Percentiles rank a stretch among this genome's conserved stretches.
phyloP scores from a whole-genome alignment of 2,329 filamentous ascomycete species.

The Chaetomiaceae sp. region DNA sequence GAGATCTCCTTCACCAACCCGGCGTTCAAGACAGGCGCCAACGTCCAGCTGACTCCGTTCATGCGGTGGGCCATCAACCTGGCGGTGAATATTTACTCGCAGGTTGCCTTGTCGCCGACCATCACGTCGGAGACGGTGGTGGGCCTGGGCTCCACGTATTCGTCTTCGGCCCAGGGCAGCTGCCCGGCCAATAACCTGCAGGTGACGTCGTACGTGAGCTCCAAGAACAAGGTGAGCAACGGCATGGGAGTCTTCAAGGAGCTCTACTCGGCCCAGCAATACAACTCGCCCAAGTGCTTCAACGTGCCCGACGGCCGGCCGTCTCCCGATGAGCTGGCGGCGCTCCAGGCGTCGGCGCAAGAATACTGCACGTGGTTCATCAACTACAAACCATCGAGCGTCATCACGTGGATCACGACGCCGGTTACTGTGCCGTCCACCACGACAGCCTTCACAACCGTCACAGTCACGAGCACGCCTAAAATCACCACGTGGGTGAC shows the following conservation, averaged over 20 bases:
- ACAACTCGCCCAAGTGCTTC: neutral
- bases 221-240: neutral
- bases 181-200: slow-evolving; percentile 1
- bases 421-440: neutral
- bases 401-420: neutral
- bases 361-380: neutral
- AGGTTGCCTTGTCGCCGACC: neutral
- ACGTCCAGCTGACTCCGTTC: neutral
- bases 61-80: neutral
- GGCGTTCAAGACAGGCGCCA: neutral
- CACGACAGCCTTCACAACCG: neutral
- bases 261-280: neutral
- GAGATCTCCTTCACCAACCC: neutral
- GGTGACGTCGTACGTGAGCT: neutral
- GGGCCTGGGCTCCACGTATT: neutral
- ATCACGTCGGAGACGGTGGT: neutral
- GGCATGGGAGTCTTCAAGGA: neutral
- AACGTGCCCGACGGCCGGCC: neutral
- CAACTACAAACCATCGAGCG: neutral
- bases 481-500: neutral
- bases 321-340: neutral
- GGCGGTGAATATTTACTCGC: neutral
- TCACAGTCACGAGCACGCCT: neutral
- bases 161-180: neutral
- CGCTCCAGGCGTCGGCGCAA: neutral